Evolutionary conservation across 129 eudicot species (phyloP).

Genomic region (Tanacetum coccineum): DNA sequence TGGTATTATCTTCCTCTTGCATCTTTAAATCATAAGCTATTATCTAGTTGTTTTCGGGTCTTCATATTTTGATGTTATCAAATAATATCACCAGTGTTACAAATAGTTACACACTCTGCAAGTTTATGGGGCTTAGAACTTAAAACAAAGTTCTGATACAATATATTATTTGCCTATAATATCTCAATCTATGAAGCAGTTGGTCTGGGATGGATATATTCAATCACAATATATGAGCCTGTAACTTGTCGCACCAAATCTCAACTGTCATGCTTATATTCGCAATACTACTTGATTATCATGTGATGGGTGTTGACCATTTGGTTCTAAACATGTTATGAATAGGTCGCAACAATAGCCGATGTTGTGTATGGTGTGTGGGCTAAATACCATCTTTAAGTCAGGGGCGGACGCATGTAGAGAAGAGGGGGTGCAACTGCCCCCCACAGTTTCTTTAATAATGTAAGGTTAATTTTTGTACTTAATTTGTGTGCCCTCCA

Average conservation of each 20-base stretch:
- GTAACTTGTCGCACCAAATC: conserved; percentile 69
- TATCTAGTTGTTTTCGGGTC: neutral
- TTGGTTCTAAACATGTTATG: neutral
- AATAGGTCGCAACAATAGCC: conserved; percentile 78
- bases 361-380: conserved; percentile 84
- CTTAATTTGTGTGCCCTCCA: too few relatives aligned
- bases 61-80: neutral
- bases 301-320: conserved; percentile 6
- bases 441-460: too few relatives aligned
- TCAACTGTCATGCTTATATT: neutral
- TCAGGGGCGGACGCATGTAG: too few relatives aligned
- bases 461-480: too few relatives aligned
- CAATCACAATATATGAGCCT: conserved; percentile 80
- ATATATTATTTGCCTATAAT: too few relatives aligned
- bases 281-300: neutral
- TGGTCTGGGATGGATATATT: too few relatives aligned
- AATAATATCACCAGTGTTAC: too few relatives aligned
- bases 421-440: too few relatives aligned
- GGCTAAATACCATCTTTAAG: conserved; percentile 90
- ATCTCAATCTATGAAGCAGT: conserved; percentile 50
- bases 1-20: conserved; percentile 36
- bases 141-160: too few relatives aligned
- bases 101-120: neutral
- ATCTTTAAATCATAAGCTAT: conserved; percentile 4
- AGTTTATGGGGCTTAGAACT: too few relatives aligned